Base-by-base conservation (phyloP, 768 basidiomycete genomes). In the Tremella mesenterica region DNA sequence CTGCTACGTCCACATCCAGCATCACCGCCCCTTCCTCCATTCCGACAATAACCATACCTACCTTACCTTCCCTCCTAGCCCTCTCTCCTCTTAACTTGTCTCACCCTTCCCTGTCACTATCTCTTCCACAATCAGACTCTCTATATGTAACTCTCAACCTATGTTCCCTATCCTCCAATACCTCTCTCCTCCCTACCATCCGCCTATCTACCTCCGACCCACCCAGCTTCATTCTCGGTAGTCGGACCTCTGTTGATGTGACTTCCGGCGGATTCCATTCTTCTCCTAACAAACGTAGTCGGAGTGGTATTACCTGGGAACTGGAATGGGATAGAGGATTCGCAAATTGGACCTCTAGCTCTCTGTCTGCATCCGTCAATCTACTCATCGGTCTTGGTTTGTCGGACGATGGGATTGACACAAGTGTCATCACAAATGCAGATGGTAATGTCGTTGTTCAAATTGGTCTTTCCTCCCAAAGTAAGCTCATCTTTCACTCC, bases 71-170 rank as follows among this genome's bases (percentile, higher is more conserved):
- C 1, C 45, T 61, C 2, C 25, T 57, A 28, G 50, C 55, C 7
- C 50, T 65, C 8, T 62, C 64, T 1, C 6, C 65, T 1, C 48
- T 69, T 1, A 69, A 64, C 52, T n/a, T 36, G 0, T 44, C 64
- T 1, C 26, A 41, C 0, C 62, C 58, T 7, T 12, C 47, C 2
- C 31, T 66, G 5, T 52, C 52, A n/a, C 43, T 69, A 8, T 39
- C 43, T 33, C 31, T 69, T 5, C 62, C 67, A 2, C 23, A 52
- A 2, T 52, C 53, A 3, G 25, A 45, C 7, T 36, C 54, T 12
- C 36, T 69, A 12, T 65, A 57, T 46, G 44, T 73, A 16, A 73
- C 69, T 5, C 50, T 73, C 57, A 66, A 65, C 28, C 56, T 71
- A 44, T 67, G 65, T 49, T 57, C 69, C 4, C 52, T 69, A n/a